Conservation (phyloP, 257 asterid species). For the Solanum appendiculatum region DNA sequence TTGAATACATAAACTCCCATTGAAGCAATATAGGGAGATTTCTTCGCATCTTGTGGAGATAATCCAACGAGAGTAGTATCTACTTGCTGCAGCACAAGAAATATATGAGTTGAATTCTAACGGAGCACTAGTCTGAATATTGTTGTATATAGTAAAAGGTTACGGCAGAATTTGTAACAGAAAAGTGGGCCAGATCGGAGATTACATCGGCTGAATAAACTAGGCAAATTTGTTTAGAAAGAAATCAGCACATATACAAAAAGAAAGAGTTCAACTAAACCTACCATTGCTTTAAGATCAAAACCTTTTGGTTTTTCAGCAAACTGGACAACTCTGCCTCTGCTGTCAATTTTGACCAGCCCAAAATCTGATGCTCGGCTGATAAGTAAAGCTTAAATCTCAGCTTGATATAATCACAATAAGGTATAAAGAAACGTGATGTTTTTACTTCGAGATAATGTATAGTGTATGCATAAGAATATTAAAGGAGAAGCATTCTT, state of each 20-base stretch:
- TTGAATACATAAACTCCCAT: conserved; percentile 94
- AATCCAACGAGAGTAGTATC: conserved; percentile 75
- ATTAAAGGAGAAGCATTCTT: not conserved
- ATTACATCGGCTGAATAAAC: not conserved
- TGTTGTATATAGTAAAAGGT: not conserved
- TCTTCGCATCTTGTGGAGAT: conserved; percentile 47
- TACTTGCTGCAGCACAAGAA: conserved; percentile 50
- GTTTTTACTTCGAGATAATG: not conserved
- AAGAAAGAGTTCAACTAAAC: not conserved
- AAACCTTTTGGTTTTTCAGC: conserved; percentile 78
- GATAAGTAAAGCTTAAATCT: conserved; percentile 11
- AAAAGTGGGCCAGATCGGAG: not conserved
- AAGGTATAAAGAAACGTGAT: not conserved
- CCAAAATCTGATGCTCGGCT: conserved; percentile 94
- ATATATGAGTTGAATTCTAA: not conserved
- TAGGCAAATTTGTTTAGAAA: not conserved
- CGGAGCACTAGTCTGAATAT: not conserved
- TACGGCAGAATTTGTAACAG: not conserved
- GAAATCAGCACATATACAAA: not conserved
- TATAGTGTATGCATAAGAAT: not conserved
- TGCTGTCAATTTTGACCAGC: conserved; percentile 75
- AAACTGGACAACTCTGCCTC: conserved; percentile 68
- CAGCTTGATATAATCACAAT: not conserved
- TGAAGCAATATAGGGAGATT: conserved; percentile 76
- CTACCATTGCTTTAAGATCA: conserved; percentile 84